Base-by-base conservation (phyloP, 331 rosid genomes). In the Pyrus hybrid region DNA sequence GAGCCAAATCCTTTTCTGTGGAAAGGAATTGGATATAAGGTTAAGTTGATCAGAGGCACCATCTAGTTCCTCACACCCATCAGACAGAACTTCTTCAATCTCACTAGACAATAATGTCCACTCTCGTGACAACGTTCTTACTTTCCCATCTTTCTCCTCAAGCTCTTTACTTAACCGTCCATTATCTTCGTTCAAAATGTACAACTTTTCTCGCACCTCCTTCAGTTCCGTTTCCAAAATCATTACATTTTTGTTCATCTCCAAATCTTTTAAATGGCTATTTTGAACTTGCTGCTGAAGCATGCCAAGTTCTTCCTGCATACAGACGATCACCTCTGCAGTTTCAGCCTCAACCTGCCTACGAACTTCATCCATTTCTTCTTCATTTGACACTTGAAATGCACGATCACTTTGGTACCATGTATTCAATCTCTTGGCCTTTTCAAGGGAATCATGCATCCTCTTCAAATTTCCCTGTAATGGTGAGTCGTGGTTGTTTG, bases 261-360 rank as follows among this genome's bases (percentile, higher is more conserved):
- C 95, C 22, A 68, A 67, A 79, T 94, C 96, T 82, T 83, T 92
- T 82, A 85, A 68, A 78, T 80, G 83, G 74, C 86, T 81, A 70
- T 84, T 90, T 66, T 89, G 88, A 65, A 92, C 87, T 84, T 94
- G 91, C 71, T 85, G 84, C 78, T 94, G 92, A 74, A 94, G 93
- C 61, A 70, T 58, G 13, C 77, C 83, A 80, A 94, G 96, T 85
- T 94, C 99, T 85, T 94, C 99, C 85, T 94, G 97, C 93, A 94
- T 79, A 76, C 93, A 89, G 67, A 92, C 97, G 60, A 94, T 94
- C 72, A 87, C 99, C 92, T 92, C 97, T n/a, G 86, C 96, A 62
- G 99, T 94, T 88, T 94, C 99, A 71, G 90, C 96, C 74, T 94
- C 99, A 35, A 82, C 97, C 77, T 94, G 99, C 79, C 81, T 82